Percentiles rank a stretch among this genome's conserved stretches.
Conservation (phyloP, 805 yeast species). For the Saccharomycopsis malanga region DNA sequence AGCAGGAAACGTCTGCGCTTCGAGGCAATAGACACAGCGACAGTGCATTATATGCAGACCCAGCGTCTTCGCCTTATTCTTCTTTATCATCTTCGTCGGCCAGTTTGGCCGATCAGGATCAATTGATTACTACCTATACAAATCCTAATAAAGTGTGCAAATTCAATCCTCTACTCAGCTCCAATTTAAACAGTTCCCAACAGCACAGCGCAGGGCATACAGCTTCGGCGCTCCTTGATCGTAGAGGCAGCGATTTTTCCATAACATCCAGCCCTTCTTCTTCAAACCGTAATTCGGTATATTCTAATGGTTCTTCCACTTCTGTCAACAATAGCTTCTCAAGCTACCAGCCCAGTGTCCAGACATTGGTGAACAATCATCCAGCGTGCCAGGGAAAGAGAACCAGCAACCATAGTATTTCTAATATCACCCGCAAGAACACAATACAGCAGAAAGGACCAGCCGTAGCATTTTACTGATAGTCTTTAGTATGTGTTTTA, state of each 20-base stretch:
- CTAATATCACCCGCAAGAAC: neutral
- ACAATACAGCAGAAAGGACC: too few relatives aligned
- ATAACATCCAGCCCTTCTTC: neutral
- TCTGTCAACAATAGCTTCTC: neutral
- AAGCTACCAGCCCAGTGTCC: too few relatives aligned
- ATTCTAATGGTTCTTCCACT: neutral
- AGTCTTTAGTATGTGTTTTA: too few relatives aligned
- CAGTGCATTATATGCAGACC: too few relatives aligned
- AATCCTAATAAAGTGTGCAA: constrained; percentile 16
- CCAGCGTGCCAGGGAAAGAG: neutral
- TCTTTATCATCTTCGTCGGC: neutral
- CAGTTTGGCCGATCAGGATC: neutral
- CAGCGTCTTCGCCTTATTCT: too few relatives aligned
- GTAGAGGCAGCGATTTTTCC: neutral
- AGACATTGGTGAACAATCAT: neutral
- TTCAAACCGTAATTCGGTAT: constrained; percentile 3
- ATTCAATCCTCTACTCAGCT: constrained; percentile 8
- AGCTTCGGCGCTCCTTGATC: too few relatives aligned
- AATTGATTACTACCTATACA: constrained; percentile 8
- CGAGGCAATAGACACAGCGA: constrained; percentile 9
- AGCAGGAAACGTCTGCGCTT: neutral
- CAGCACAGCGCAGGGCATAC: too few relatives aligned
- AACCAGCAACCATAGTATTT: neutral
- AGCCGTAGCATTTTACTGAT: too few relatives aligned
- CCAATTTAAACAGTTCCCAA: neutral